Conservation (phyloP, 2,329 filamentous ascomycete genomes). For the Paracamarosporium sp. region DNA sequence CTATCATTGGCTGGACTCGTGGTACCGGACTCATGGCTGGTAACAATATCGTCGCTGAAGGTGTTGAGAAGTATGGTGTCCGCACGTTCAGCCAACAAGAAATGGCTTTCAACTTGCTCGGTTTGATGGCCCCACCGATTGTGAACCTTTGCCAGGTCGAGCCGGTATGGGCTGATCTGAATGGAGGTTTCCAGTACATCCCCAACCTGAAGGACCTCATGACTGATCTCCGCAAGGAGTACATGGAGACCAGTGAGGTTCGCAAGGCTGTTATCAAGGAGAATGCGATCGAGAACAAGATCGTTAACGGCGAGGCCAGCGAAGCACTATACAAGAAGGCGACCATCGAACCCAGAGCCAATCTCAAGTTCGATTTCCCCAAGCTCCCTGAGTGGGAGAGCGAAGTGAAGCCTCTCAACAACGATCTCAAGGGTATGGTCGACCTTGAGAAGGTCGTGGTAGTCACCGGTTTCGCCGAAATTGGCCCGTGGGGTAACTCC, state of each 20-base stretch:
- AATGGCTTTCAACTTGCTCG: conserved; percentile 98
- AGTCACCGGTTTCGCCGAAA: conserved; percentile 93
- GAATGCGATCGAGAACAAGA: conserved; percentile 94
- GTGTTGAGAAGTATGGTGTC: conserved; percentile 94
- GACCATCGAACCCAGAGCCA: conserved; percentile 89
- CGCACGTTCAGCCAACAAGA: conserved; percentile 99
- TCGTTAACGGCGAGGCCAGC: conserved; percentile 91
- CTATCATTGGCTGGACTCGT: conserved; percentile 98
- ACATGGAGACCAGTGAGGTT: conserved; percentile 93
- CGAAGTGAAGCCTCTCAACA: conserved; percentile 88
- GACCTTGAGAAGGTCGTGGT: conserved; percentile 98
- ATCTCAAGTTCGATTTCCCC: conserved; percentile 98
- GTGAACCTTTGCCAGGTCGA: conserved; percentile 95
- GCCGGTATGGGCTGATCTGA: conserved; percentile 95
- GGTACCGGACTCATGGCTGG: conserved; percentile 97
- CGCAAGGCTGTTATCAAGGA: conserved; percentile 94
- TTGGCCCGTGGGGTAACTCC: conserved; percentile 98
- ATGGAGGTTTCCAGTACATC: conserved; percentile 97
- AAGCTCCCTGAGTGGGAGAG: conserved; percentile 87
- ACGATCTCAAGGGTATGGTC: conserved; percentile 93
- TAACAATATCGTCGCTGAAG: conserved; percentile 97
- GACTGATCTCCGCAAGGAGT: conserved; percentile 90
- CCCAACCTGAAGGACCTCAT: conserved; percentile 94
- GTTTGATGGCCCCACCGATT: conserved; percentile 91
- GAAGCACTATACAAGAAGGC: conserved; percentile 96